Evolutionary conservation across 2,329 filamentous ascomycete genomes (phyloP).

Genomic region (Penicillium italicum): DNA sequence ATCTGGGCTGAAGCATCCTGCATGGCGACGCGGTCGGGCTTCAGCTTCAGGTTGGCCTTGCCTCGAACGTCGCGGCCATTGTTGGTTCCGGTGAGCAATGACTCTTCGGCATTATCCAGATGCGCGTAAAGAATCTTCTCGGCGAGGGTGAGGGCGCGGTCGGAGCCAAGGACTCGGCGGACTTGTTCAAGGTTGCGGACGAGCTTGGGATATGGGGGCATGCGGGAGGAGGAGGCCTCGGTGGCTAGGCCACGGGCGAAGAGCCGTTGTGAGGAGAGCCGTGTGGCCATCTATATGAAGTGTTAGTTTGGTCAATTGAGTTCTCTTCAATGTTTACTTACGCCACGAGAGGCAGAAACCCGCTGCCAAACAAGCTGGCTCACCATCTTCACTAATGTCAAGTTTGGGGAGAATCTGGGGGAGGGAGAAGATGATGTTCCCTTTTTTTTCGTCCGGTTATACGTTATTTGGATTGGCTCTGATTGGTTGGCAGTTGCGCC

Average conservation of each 20-base stretch:
- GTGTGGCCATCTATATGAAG: constrained; percentile 33
- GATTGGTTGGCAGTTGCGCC: constrained; percentile 21
- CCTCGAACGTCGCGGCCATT: constrained; percentile 82
- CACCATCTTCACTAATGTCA: constrained; percentile 30
- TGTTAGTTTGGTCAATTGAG: constrained; percentile 12
- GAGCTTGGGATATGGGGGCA: constrained; percentile 78
- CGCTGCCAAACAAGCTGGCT: constrained; percentile 41
- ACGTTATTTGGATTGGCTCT: constrained; percentile 20
- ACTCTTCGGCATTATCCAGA: constrained; percentile 83
- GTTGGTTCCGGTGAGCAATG: constrained; percentile 74
- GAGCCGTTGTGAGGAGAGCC: constrained; percentile 32
- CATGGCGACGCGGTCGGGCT: constrained; percentile 97
- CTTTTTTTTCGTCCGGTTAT: constrained; percentile 19
- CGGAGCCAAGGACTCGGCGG: constrained; percentile 64
- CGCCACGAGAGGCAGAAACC: constrained; percentile 37
- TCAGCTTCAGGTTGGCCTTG: constrained; percentile 89
- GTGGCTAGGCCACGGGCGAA: constrained; percentile 37
- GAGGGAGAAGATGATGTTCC: constrained; percentile 14
- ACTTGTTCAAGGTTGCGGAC: constrained; percentile 74
- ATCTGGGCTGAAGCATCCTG: constrained; percentile 98
- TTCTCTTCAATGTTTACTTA: constrained; percentile 22
- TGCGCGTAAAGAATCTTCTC: constrained; percentile 99
- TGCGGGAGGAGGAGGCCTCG: constrained; percentile 50
- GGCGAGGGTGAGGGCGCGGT: constrained; percentile 71
- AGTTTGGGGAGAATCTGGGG: constrained; percentile 15